A percentile compares a stretch with the other conserved stretches of the same genome.
Conservation (phyloP, 108 stramenopile genomes). For the Skeletonema marinoi region DNA sequence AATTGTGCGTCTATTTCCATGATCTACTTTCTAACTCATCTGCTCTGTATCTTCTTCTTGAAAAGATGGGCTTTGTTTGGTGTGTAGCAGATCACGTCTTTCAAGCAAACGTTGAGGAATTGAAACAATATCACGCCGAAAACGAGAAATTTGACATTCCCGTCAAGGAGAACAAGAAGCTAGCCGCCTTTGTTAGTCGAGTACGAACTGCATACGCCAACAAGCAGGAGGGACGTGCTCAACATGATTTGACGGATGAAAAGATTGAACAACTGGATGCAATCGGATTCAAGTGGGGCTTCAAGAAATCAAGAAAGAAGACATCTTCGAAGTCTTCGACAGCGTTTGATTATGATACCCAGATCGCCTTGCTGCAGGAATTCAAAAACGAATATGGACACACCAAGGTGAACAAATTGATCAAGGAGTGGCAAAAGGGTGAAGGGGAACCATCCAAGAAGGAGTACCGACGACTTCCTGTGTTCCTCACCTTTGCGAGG, state of each 20-base stretch:
- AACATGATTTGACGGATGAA: slow-evolving; percentile 8
- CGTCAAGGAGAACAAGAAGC: slow-evolving; percentile 1
- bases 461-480: neutral
- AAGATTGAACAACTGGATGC: neutral
- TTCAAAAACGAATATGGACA: neutral
- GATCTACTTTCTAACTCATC: neutral
- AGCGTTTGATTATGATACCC: neutral
- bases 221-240: neutral
- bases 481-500: neutral
- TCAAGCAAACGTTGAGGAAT: slow-evolving; percentile 11
- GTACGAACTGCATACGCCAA: neutral
- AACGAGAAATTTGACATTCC: neutral
- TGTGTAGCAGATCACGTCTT: slow-evolving; percentile 11
- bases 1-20: neutral
- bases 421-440: slow-evolving; percentile 3
- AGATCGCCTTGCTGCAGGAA: neutral
- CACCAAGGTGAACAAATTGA: neutral
- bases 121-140: slow-evolving; percentile 4
- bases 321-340: neutral
- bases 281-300: slow-evolving; percentile 10
- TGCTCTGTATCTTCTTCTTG: neutral
- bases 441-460: neutral
- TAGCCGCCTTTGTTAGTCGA: neutral
- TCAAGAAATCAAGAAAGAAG: slow-evolving; percentile 7
- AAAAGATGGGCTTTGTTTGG: slow-evolving; percentile 24